Conservation (phyloP, 371 early-diverging fungal species). For the Mortierella sp. region DNA sequence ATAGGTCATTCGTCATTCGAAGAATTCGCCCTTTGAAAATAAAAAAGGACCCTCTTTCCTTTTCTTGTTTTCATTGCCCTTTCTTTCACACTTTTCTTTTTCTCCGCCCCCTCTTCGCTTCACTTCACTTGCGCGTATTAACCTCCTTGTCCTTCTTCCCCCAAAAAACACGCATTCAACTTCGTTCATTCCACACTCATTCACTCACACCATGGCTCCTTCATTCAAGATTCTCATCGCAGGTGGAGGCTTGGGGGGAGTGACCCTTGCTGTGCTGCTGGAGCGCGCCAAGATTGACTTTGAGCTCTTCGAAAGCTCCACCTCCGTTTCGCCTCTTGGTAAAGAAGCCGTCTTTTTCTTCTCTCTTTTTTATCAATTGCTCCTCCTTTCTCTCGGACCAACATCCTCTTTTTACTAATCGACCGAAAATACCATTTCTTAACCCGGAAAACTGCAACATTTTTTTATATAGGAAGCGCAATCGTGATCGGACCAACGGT, state of each 20-base stretch:
- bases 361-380: neutral
- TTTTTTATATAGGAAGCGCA: slow-evolving; percentile 17
- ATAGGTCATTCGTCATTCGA: no score
- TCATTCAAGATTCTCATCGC: slow-evolving; percentile 17
- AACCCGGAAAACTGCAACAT: no score
- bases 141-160: no score
- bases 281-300: slow-evolving; percentile 13
- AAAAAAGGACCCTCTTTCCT: neutral
- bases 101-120: neutral
- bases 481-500: slow-evolving; percentile 30
- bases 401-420: neutral
- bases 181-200: no score
- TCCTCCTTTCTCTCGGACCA: neutral
- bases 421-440: neutral
- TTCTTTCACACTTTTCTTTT: neutral
- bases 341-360: neutral
- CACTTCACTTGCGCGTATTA: neutral
- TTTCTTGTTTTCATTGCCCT: neutral
- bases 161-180: no score
- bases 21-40: neutral
- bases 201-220: slow-evolving; percentile 5
- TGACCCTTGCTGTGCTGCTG: slow-evolving; percentile 18
- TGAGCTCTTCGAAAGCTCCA: slow-evolving; percentile 10
- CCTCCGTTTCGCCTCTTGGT: slow-evolving; percentile 4
- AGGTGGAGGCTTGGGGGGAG: slow-evolving; percentile 18